These are phyloP conservation scores for Stachybotrys chartarum DNA, from an alignment of 2,329 filamentous ascomycete species.

Conservation along the genomic window DNA sequence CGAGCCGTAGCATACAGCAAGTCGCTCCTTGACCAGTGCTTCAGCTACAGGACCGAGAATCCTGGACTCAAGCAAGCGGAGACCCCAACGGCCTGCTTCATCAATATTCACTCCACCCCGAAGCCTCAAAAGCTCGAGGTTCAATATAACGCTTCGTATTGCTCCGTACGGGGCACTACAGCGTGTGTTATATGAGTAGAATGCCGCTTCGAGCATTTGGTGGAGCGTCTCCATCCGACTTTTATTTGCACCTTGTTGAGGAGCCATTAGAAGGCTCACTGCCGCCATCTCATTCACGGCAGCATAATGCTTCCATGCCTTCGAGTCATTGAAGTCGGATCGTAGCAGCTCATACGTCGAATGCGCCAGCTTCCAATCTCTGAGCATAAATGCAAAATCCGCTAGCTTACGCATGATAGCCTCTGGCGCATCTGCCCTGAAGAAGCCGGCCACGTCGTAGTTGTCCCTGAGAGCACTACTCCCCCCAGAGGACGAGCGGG, in stretches of 20 bases:
- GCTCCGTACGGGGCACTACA: constrained; percentile 76
- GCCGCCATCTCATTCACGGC: constrained; percentile 94
- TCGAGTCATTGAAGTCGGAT: constrained; percentile 86
- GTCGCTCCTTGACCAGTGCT: constrained; percentile 76
- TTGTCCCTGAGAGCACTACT: constrained; percentile 51
- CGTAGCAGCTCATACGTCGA: constrained; percentile 87
- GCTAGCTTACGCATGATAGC: constrained; percentile 88
- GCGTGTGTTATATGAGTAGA: constrained; percentile 86
- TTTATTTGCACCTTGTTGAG: constrained; percentile 65
- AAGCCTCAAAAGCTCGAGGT: constrained; percentile 74
- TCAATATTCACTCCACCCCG: constrained; percentile 75
- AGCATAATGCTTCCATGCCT: constrained; percentile 93
- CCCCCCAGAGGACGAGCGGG: constrained; percentile 51
- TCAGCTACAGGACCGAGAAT: constrained; percentile 70
- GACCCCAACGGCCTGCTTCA: constrained; percentile 80
- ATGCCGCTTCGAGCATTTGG: constrained; percentile 80
- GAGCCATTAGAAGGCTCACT: constrained; percentile 71
- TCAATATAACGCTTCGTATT: constrained; percentile 67
- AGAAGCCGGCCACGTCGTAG: constrained; percentile 75
- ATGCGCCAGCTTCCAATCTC: constrained; percentile 89
- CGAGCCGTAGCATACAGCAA: constrained; percentile 76
- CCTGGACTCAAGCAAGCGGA: constrained; percentile 69
- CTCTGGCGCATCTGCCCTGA: constrained; percentile 76
- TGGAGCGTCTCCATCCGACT: constrained; percentile 74
- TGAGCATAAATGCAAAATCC: constrained; percentile 93